Base-by-base conservation (phyloP, 139 green algal species). In the Coelastrella sp. region DNA sequence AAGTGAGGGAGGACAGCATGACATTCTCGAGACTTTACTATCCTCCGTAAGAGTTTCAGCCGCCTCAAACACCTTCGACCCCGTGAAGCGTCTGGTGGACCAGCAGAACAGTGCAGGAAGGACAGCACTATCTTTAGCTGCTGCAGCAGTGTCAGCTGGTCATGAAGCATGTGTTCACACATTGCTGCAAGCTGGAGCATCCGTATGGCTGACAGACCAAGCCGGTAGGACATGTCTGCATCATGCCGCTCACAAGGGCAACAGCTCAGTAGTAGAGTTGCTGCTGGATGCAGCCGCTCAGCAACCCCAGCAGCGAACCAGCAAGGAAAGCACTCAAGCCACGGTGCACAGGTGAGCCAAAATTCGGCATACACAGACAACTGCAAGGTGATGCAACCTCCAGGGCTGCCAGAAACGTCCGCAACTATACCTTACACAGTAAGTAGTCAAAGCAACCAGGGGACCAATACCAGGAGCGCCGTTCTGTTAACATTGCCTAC, bases 1-100 rank as follows among this genome's bases (percentile, higher is more conserved):
- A 71, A 75, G 80, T n/a, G 20, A 74, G 13, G 80, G 80, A 58
- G 80, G 80, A 4, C 80, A 86, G 7, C 58, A 73, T 56, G 23
- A 17, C 8, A 86, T 86, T 56, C 59, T 86, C 7, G 8, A 57
- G 59, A n/a, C 47, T 54, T 23, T 86, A 20, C 20, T 86, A 7
- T 20, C 80, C 20, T 73, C 80, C 11, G 10, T 86, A n/a, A 64
- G 59, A 5, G 7, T 86, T 5, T 86, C 80, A 59, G 80, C 80
- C 16, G 10, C 32, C 5, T 74, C 58, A 20, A 86, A 86, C 80
- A 86, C 80, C 10, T 86, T 86, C 17, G n/a, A 86, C 11, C 80
- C 80, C 22, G 60, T 71, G 20, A 58, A 74, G 59, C 19, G 59
- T 7, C 20, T 86, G 59, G 10, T 87, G 14, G 20, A 77, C 14